phyloP scores from a whole-genome alignment of 345 rosid genomes.

The Draba incana region DNA sequence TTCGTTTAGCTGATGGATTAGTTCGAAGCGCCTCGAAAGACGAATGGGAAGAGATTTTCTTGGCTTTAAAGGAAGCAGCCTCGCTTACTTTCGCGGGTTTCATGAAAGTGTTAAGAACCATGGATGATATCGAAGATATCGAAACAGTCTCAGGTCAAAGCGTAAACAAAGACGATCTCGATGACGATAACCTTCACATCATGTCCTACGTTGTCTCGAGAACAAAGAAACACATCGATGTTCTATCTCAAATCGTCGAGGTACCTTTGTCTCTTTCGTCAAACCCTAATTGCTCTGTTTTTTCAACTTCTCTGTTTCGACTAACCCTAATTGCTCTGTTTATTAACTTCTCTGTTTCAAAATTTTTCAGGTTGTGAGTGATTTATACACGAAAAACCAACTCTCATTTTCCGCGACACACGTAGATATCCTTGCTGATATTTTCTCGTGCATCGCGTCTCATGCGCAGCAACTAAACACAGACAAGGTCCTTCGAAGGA shows the following conservation, averaged over 20 bases:
- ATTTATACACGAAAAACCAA: constrained; percentile 53
- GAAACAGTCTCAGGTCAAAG: constrained; percentile 66
- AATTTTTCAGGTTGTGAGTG: constrained; percentile 61
- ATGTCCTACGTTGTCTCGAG: constrained; percentile 79
- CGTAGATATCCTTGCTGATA: constrained; percentile 52
- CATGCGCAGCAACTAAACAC: constrained; percentile 72
- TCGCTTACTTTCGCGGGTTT: constrained; percentile 68
- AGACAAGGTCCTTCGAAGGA: constrained; percentile 55
- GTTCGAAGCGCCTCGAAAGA: constrained; percentile 62
- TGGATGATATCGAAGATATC: constrained; percentile 67
- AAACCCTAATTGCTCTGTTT: too few species aligned
- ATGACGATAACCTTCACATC: constrained; percentile 75
- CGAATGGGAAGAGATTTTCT: constrained; percentile 71
- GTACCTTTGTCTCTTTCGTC: constrained; percentile 41
- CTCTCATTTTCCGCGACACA: constrained; percentile 56
- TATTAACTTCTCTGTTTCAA: constrained; percentile 22
- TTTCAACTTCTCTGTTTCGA: not conserved
- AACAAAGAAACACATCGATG: constrained; percentile 79
- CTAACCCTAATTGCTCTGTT: constrained; percentile 10
- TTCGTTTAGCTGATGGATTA: constrained; percentile 65
- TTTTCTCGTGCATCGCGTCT: constrained; percentile 64
- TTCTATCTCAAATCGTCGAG: constrained; percentile 77
- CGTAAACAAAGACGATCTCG: constrained; percentile 56
- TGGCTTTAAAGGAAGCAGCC: constrained; percentile 75
- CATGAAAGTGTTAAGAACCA: constrained; percentile 71